A percentile compares a stretch with the other conserved stretches of the same genome.
Conservation (phyloP, 805 yeast species). For the Isabelozyma gotoi region DNA sequence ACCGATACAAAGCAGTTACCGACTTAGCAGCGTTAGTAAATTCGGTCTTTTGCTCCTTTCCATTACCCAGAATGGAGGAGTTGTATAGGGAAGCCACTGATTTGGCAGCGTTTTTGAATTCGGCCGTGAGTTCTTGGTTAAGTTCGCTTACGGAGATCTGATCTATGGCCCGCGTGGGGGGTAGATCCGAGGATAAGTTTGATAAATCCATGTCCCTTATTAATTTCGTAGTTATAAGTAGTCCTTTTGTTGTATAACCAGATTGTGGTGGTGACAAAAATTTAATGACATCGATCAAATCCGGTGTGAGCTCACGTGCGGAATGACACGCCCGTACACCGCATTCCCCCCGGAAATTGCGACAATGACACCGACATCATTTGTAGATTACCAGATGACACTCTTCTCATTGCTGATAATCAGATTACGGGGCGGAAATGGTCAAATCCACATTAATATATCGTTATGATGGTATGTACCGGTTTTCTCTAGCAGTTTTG, state of each 20-base stretch:
- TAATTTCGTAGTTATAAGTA: background rate
- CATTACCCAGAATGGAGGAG: slow-evolving; percentile 14
- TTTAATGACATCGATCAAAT: background rate
- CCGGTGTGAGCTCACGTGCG: background rate
- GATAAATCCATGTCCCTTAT: slow-evolving; percentile 55
- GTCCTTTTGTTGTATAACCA: background rate
- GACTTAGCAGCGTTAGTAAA: slow-evolving; percentile 44
- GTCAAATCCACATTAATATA: slow-evolving; percentile 66
- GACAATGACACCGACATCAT: background rate
- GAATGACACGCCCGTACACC: background rate
- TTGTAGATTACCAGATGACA: too few relatives aligned
- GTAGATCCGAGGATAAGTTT: slow-evolving; percentile 55
- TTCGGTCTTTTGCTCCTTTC: slow-evolving; percentile 19
- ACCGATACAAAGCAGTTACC: slow-evolving; percentile 54
- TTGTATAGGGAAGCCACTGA: slow-evolving; percentile 58
- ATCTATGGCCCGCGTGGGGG: slow-evolving; percentile 49
- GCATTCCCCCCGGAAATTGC: background rate
- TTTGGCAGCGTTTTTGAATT: slow-evolving; percentile 70
- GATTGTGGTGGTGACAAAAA: background rate
- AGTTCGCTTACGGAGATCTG: slow-evolving; percentile 48
- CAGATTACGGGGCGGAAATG: slow-evolving; percentile 41
- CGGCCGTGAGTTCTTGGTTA: slow-evolving; percentile 54
- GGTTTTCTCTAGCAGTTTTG: background rate
- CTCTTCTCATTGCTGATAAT: too few relatives aligned
- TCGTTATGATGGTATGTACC: slow-evolving; percentile 57